phyloP scores from a whole-genome alignment of 768 basidiomycete genomes.

The Sporobolomyces roseus region DNA sequence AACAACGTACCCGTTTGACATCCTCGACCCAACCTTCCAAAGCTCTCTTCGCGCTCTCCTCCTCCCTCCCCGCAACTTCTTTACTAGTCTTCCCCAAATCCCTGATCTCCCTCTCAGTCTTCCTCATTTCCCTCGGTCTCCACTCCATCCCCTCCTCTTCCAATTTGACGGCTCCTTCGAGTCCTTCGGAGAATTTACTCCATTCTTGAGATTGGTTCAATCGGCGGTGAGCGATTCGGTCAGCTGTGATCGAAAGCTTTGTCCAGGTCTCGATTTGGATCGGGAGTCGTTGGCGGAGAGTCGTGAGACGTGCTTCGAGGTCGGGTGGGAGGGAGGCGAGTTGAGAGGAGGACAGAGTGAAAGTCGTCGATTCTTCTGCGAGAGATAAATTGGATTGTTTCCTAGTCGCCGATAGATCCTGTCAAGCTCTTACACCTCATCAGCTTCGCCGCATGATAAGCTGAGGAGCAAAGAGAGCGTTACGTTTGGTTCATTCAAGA shows the following conservation, averaged over 20 bases:
- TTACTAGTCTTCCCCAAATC: conserved; percentile 54
- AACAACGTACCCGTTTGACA: conserved; percentile 35
- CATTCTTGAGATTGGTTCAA: conserved; percentile 74
- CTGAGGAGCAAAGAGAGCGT: no score
- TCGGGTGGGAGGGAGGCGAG: conserved; percentile 90
- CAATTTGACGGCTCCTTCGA: conserved; percentile 57
- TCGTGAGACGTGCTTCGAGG: conserved; percentile 89
- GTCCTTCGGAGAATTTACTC: conserved; percentile 66
- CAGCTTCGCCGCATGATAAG: no score
- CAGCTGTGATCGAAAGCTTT: conserved; percentile 76
- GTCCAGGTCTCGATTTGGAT: conserved; percentile 87
- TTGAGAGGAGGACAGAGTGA: conserved; percentile 46
- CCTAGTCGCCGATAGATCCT: conserved; percentile 81
- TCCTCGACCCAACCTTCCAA: conserved; percentile 41
- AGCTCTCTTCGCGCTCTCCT: conserved; percentile 45
- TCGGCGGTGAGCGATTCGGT: conserved; percentile 81
- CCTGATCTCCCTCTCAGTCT: neutral
- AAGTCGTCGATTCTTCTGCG: conserved; percentile 73
- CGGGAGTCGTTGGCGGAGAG: conserved; percentile 42
- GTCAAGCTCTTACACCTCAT: conserved; percentile 37
- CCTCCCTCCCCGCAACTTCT: conserved; percentile 46
- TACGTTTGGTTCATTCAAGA: conserved; percentile 35
- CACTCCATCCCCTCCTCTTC: conserved; percentile 2
- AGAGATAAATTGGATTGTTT: conserved; percentile 65
- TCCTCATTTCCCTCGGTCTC: conserved; percentile 20